A percentile compares a stretch with the other conserved stretches of the same genome.
Conservation (phyloP, 257 asterid genomes). For the Marsdenia floribunda region DNA sequence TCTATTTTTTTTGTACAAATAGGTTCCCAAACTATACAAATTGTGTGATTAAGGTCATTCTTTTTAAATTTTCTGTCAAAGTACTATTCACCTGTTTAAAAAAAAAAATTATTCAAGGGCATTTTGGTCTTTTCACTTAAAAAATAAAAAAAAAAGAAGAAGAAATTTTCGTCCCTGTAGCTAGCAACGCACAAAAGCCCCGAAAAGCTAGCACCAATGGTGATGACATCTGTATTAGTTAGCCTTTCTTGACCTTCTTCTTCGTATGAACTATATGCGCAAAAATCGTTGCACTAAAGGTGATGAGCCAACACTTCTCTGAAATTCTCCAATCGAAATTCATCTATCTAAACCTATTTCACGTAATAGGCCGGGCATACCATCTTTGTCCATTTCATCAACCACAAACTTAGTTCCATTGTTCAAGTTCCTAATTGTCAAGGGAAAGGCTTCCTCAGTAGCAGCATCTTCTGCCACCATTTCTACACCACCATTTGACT, state of each 20-base stretch:
- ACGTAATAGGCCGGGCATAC: slow-evolving; percentile 34
- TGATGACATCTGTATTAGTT: slow-evolving; percentile 2
- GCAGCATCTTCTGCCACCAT: slow-evolving; percentile 27
- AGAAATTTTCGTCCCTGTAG: too few species aligned
- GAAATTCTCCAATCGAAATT: slow-evolving; percentile 59
- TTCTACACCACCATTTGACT: slow-evolving; percentile 22
- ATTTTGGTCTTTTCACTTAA: too few species aligned
- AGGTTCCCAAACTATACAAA: too few species aligned
- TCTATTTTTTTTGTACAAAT: too few species aligned
- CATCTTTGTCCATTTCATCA: slow-evolving; percentile 43
- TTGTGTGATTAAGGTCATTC: too few species aligned
- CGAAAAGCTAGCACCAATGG: too few species aligned
- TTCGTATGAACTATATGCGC: slow-evolving; percentile 30
- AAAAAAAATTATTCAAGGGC: too few species aligned
- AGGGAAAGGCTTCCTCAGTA: slow-evolving; percentile 25
- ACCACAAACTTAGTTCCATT: slow-evolving; percentile 43
- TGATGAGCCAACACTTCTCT: slow-evolving; percentile 52
- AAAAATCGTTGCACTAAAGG: slow-evolving; percentile 46
- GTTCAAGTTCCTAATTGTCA: slow-evolving; percentile 44
- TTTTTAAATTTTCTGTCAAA: too few species aligned
- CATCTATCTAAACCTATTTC: slow-evolving; percentile 52
- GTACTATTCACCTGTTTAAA: too few species aligned
- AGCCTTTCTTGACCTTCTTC: slow-evolving; percentile 48
- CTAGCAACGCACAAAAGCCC: too few species aligned
- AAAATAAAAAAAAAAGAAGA: too few species aligned